Evolutionary conservation across 345 rosid species (phyloP).

Genomic region (Dipteronia sinensis): DNA sequence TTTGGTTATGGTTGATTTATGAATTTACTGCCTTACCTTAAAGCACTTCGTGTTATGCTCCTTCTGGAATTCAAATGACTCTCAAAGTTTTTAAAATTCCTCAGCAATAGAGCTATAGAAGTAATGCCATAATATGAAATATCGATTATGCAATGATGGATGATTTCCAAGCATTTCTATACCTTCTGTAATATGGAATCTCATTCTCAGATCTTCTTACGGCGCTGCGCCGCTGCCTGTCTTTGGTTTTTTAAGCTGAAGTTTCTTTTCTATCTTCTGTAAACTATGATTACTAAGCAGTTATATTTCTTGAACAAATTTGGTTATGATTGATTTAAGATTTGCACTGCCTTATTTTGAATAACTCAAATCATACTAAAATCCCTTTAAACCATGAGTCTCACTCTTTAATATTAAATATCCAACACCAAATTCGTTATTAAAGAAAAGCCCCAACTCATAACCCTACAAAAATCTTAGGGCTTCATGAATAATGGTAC

Average conservation of each 20-base stretch:
- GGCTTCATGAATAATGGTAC: too few relatives aligned
- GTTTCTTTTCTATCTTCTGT: background rate
- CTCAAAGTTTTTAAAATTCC: background rate
- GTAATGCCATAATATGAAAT: background rate
- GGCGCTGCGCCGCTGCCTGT: background rate
- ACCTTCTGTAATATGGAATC: conserved; percentile 3
- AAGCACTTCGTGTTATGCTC: background rate
- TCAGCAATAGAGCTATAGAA: background rate
- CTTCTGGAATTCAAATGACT: background rate
- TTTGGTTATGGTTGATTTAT: background rate
- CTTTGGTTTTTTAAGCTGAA: background rate
- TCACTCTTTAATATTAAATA: too few relatives aligned
- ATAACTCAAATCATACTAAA: too few relatives aligned
- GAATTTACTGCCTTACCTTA: background rate
- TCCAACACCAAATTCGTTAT: too few relatives aligned
- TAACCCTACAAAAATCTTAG: too few relatives aligned
- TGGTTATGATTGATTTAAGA: background rate
- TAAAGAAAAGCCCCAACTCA: too few relatives aligned
- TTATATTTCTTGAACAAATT: background rate
- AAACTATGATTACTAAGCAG: background rate
- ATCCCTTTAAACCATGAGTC: too few relatives aligned
- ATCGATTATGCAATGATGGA: background rate
- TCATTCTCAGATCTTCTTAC: background rate
- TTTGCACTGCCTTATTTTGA: background rate
- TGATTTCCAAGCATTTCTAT: background rate